Conservation (phyloP, 805 yeast species). For the Blastobotrys peoriensis region DNA sequence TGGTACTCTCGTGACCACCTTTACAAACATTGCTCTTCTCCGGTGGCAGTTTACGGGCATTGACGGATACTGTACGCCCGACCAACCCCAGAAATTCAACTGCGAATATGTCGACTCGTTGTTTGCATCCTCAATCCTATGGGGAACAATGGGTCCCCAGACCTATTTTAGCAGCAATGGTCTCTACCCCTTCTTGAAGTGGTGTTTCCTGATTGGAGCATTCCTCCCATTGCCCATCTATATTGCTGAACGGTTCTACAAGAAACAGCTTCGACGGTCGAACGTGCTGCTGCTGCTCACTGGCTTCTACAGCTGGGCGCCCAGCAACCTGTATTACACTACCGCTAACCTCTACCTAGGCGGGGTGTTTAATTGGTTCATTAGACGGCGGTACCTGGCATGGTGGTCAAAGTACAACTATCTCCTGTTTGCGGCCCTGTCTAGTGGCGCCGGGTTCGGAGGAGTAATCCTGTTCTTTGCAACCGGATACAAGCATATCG, state of each 20-base stretch:
- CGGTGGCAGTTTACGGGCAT: slow-evolving; percentile 29
- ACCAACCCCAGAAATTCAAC: slow-evolving; percentile 30
- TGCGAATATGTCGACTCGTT: slow-evolving; percentile 38
- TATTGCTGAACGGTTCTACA: too few species aligned
- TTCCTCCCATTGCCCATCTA: slow-evolving; percentile 8
- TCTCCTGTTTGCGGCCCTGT: slow-evolving; percentile 41
- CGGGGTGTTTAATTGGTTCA: slow-evolving; percentile 40
- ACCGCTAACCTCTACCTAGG: slow-evolving; percentile 38
- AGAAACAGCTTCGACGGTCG: too few species aligned
- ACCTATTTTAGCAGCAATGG: slow-evolving; percentile 39
- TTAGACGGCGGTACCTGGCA: slow-evolving; percentile 36
- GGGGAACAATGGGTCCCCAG: slow-evolving; percentile 44
- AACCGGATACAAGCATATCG: slow-evolving; percentile 30
- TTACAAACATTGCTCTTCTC: slow-evolving; percentile 26
- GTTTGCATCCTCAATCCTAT: slow-evolving; percentile 42
- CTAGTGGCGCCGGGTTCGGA: slow-evolving; percentile 45
- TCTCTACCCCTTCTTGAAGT: slow-evolving; percentile 20
- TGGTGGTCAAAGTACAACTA: slow-evolving; percentile 54
- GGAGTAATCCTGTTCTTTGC: slow-evolving; percentile 41
- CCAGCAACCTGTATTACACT: slow-evolving; percentile 39
- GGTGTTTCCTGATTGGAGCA: slow-evolving; percentile 18
- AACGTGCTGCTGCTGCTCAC: too few species aligned
- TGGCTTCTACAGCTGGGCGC: slow-evolving; percentile 25
- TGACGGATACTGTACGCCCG: slow-evolving; percentile 24
- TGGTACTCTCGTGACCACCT: slow-evolving; percentile 34